These are phyloP conservation scores for Mesembryanthemum crystallinum DNA, from an alignment of 148 eudicot species.

Conservation along the genomic window DNA sequence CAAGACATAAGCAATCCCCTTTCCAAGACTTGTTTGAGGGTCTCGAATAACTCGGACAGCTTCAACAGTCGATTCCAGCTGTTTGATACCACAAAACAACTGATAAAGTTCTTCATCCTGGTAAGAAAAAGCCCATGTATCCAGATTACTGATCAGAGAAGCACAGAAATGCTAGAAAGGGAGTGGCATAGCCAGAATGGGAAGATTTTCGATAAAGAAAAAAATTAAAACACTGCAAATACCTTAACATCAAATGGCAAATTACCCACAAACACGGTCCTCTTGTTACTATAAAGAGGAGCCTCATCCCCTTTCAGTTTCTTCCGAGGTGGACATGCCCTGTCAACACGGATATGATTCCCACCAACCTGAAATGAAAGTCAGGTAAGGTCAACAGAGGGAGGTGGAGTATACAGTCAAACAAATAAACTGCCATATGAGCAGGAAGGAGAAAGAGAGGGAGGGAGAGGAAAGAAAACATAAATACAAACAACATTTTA, in stretches of 20 bases:
- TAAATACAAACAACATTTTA: too few relatives aligned
- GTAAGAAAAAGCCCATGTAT: conserved; percentile 3
- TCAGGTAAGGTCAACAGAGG: neutral
- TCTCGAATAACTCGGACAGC: conserved; percentile 88
- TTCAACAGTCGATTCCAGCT: conserved; percentile 66
- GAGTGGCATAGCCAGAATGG: neutral
- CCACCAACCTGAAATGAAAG: conserved; percentile 62
- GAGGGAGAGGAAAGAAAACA: too few relatives aligned
- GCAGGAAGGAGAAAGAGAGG: neutral
- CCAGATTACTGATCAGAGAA: conserved; percentile 8
- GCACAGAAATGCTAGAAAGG: neutral
- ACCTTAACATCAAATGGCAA: conserved; percentile 99
- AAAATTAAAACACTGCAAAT: neutral
- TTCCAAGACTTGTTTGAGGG: conserved; percentile 67
- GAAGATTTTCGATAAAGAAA: neutral
- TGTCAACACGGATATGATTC: conserved; percentile 89
- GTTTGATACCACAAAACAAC: conserved; percentile 61
- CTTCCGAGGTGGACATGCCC: conserved; percentile 99
- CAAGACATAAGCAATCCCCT: conserved; percentile 91
- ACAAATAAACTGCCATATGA: neutral
- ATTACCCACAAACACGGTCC: conserved; percentile 85
- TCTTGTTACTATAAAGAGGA: conserved; percentile 66
- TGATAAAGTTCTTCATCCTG: conserved; percentile 88
- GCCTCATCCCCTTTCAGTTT: conserved; percentile 74
- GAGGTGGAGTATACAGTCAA: neutral